These are phyloP conservation scores for Apiotrichum gamsii DNA, from an alignment of 1,284 basidiomycete species.

Conservation along the genomic window DNA sequence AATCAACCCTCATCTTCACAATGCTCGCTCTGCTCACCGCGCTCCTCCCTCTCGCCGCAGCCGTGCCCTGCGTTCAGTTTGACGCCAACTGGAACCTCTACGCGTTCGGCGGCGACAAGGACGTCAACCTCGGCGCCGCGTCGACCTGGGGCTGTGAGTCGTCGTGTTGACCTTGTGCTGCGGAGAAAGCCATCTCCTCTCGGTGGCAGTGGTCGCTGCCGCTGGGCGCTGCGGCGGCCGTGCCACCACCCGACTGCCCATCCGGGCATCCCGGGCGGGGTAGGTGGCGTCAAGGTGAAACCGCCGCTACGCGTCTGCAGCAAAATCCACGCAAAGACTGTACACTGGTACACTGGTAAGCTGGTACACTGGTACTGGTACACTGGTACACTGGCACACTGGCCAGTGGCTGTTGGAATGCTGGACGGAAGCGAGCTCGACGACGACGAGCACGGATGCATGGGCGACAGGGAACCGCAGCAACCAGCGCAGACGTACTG, in stretches of 20 bases:
- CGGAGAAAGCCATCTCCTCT: too few relatives aligned
- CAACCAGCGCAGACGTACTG: too few relatives aligned
- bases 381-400: too few relatives aligned
- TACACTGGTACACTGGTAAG: too few relatives aligned
- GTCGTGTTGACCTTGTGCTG: neutral
- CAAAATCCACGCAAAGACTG: too few relatives aligned
- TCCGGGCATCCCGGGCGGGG: neutral
- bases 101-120: conserved; percentile 44
- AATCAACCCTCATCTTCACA: neutral
- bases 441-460: too few relatives aligned
- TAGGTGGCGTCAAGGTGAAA: neutral
- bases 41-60: conserved; percentile 24
- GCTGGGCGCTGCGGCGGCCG: neutral
- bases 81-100: conserved; percentile 45
- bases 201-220: too few relatives aligned
- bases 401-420: too few relatives aligned
- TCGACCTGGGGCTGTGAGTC: conserved; percentile 43
- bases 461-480: too few relatives aligned
- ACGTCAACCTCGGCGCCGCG: conserved; percentile 42
- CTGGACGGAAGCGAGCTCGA: too few relatives aligned
- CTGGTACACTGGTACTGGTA: too few relatives aligned
- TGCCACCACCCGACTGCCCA: neutral
- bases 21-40: conserved; percentile 23
- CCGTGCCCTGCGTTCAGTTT: conserved; percentile 45
- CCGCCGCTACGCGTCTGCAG: too few relatives aligned